Evolutionary conservation across 305 asterid genomes (phyloP), one percentile per base, ranked within the genome.

Genomic region (Fraxinus dipetala): DNA sequence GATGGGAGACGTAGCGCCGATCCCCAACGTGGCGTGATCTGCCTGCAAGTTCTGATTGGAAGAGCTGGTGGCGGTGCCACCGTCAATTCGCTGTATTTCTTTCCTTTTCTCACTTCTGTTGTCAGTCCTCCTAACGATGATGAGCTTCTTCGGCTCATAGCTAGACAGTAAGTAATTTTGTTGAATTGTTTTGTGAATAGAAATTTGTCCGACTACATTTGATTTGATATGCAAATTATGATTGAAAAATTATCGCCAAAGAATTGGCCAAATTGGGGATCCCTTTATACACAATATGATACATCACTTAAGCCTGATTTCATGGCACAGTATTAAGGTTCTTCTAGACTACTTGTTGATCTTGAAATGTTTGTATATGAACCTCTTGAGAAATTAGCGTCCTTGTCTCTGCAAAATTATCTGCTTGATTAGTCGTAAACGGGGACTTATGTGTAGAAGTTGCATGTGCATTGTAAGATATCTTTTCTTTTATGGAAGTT

Each of bases 51-150:
- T 18, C 61, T 89, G 40, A 75, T 86, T 18, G 72, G 77, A 20
- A 85, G 87, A 80, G 87, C 92, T 18, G 84, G 51, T 30, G 83
- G 85, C 81, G 91, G 87, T 74, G 82, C 77, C 59, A 63, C 35
- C 72, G 34, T 89, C 24, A 79, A 69, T 77, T 85, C 92, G 34
- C 31, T 89, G 28, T 89, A 85, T 65, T 67, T 84, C 82, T 85
- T 81, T 83, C 91, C 91, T 4, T 90, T 90, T 35, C 89, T 86
- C 65, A 59, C 85, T 35, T 83, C 89, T 24, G 18, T 73, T 16
- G 78, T 36, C 6, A 84, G 82, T 43, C 54, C 85, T 45, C 75
- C 79, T 8, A 86, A 88, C 63, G 92, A 88, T 70, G 92, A 86
- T 75, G 80, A 78, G 54, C 81, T 89, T 65, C 89, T 89, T 80